phyloP scores from a whole-genome alignment of 1,139 yeast genomes.

The Pichia cactophila region DNA sequence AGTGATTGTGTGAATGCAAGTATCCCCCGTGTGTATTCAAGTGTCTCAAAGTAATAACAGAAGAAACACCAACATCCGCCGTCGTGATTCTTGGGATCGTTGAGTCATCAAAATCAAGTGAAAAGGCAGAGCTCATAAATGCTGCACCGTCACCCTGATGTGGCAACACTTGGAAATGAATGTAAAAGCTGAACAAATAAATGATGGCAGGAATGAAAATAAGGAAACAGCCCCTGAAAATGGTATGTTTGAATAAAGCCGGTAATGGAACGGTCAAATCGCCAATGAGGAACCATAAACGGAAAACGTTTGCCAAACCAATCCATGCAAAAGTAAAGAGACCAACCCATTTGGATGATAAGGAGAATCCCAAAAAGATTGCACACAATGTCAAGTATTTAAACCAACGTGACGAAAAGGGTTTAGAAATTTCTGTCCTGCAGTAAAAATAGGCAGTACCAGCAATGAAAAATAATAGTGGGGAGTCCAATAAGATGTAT shows the following conservation, averaged over 20 bases:
- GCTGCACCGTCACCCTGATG: constrained; percentile 85
- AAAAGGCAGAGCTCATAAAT: constrained; percentile 85
- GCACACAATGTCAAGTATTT: constrained; percentile 68
- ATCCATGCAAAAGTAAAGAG: constrained; percentile 91
- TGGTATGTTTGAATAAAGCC: constrained; percentile 45
- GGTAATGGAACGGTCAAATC: constrained; percentile 60
- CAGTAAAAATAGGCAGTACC: constrained; percentile 74
- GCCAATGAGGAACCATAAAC: constrained; percentile 83
- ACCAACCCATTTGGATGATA: constrained; percentile 95
- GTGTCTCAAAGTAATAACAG: constrained; percentile 75
- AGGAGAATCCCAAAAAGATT: constrained; percentile 77
- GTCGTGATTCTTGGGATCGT: constrained; percentile 57
- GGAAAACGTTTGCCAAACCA: constrained; percentile 66
- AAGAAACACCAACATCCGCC: constrained; percentile 85
- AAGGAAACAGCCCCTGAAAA: constrained; percentile 50
- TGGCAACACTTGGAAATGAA: constrained; percentile 67
- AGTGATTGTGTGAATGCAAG: constrained; percentile 82
- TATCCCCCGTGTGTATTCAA: constrained; percentile 87
- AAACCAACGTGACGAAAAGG: constrained; percentile 67
- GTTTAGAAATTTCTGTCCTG: constrained; percentile 70
- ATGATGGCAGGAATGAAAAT: constrained; percentile 63
- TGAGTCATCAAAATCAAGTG: constrained; percentile 67
- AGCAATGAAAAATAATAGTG: constrained; percentile 85
- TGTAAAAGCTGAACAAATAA: constrained; percentile 65
- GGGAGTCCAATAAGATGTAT: constrained; percentile 84